Evolutionary conservation across 2,329 filamentous ascomycete genomes (phyloP).

Genomic region (Beauveria caledonica): DNA sequence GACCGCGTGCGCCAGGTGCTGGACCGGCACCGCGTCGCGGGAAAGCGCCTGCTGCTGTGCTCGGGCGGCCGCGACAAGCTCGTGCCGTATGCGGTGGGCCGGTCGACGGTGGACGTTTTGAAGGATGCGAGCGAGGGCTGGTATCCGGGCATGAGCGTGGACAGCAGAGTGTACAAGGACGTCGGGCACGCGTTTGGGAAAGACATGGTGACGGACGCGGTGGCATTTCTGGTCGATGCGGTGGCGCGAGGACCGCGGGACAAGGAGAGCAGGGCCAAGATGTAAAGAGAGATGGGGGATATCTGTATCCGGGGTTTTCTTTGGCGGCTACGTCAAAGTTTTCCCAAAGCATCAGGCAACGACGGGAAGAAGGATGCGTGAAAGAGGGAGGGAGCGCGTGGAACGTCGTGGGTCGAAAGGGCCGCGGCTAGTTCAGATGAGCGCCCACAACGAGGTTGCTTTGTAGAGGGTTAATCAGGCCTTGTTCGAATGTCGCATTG

Average conservation of each 20-base stretch:
- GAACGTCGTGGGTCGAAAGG: too few species aligned
- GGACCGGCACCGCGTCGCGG: slow-evolving; percentile 38
- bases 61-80: slow-evolving; percentile 62
- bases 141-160: slow-evolving; percentile 40
- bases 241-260: slow-evolving; percentile 27
- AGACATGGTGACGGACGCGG: slow-evolving; percentile 59
- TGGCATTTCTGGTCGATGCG: slow-evolving; percentile 50
- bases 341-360: too few species aligned
- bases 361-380: too few species aligned
- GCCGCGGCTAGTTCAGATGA: too few species aligned
- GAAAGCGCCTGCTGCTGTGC: slow-evolving; percentile 57
- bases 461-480: too few species aligned
- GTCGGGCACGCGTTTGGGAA: slow-evolving; percentile 61
- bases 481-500: too few species aligned
- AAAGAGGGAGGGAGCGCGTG: too few species aligned
- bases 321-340: too few species aligned
- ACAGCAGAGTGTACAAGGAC: slow-evolving; percentile 60
- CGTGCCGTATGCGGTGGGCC: slow-evolving; percentile 57
- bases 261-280: slow-evolving; percentile 17
- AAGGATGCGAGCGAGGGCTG: slow-evolving; percentile 45
- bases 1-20: slow-evolving; percentile 37
- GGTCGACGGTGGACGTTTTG: slow-evolving; percentile 55
- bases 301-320: too few species aligned
- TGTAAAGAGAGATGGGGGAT: slow-evolving; percentile 11
- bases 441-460: too few species aligned